Conservation (phyloP, 768 basidiomycete species). For the Boletus rex-veris region DNA sequence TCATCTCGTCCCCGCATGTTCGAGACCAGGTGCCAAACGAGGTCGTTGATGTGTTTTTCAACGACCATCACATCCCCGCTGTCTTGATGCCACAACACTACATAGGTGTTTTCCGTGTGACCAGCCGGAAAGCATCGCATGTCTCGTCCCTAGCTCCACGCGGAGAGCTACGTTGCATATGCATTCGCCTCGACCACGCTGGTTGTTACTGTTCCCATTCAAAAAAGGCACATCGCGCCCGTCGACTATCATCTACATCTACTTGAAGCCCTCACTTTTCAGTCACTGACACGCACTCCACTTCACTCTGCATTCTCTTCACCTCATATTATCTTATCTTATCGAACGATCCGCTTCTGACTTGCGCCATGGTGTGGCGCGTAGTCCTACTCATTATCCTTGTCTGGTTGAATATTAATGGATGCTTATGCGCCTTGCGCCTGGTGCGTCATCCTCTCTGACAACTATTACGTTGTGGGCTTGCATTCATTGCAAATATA, state of each 20-base stretch:
- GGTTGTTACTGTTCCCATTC: background rate
- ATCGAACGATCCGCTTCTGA: background rate
- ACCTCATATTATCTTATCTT: background rate
- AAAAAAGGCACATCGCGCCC: background rate
- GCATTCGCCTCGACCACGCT: background rate
- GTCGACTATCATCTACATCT: conserved; percentile 1
- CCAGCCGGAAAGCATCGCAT: background rate
- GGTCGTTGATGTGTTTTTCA: background rate
- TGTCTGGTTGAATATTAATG: conserved; percentile 1
- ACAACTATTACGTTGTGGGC: background rate
- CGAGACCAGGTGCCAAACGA: background rate
- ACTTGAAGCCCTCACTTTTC: background rate
- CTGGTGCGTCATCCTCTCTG: conserved; percentile 6
- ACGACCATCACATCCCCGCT: background rate
- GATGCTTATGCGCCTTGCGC: background rate
- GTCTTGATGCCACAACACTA: background rate
- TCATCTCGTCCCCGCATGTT: background rate
- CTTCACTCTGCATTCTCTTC: background rate
- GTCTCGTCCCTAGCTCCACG: too few relatives aligned
- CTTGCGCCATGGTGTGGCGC: background rate
- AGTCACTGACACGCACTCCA: background rate
- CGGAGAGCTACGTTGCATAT: background rate
- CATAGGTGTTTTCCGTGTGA: background rate
- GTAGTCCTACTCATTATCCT: background rate
- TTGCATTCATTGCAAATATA: conserved; percentile 5